A percentile compares a stretch with the other conserved stretches of the same genome.
Conservation (phyloP, 768 basidiomycete genomes). For the Boletus vermiculosoides region DNA sequence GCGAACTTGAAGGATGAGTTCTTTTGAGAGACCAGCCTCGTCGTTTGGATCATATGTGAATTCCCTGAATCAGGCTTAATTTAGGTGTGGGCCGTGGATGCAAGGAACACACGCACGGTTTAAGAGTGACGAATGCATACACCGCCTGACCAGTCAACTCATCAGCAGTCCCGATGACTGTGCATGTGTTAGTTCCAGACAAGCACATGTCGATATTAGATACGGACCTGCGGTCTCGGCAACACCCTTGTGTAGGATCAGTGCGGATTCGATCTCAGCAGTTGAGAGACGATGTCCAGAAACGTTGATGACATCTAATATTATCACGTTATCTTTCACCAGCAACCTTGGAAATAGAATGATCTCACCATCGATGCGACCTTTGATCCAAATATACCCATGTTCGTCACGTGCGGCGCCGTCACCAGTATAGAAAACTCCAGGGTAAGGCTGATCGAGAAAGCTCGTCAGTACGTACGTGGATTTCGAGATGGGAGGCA, state of each 20-base stretch:
- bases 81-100: not conserved
- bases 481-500: conserved; percentile 7
- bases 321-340: not conserved
- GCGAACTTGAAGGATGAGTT: conserved; percentile 91
- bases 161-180: conserved; percentile 80
- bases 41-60: conserved; percentile 73
- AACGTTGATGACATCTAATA: conserved; percentile 97
- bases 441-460: conserved; percentile 67
- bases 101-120: conserved; percentile 60
- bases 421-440: conserved; percentile 95
- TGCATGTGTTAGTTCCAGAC: conserved; percentile 6
- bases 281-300: conserved; percentile 96
- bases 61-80: conserved; percentile 47
- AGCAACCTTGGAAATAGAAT: not conserved
- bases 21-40: conserved; percentile 73
- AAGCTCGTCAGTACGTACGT: conserved; percentile 41
- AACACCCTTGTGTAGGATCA: conserved; percentile 92
- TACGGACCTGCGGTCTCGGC: conserved; percentile 82
- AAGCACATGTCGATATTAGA: not conserved
- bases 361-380: conserved; percentile 83
- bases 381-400: conserved; percentile 99
- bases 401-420: conserved; percentile 92
- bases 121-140: conserved; percentile 91
- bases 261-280: conserved; percentile 95
- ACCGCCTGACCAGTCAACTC: conserved; percentile 93